Percentiles rank a stretch among this genome's conserved stretches.
These are phyloP conservation scores for Misopates orontium DNA, from an alignment of 257 asterid species.

Conservation along the genomic window DNA sequence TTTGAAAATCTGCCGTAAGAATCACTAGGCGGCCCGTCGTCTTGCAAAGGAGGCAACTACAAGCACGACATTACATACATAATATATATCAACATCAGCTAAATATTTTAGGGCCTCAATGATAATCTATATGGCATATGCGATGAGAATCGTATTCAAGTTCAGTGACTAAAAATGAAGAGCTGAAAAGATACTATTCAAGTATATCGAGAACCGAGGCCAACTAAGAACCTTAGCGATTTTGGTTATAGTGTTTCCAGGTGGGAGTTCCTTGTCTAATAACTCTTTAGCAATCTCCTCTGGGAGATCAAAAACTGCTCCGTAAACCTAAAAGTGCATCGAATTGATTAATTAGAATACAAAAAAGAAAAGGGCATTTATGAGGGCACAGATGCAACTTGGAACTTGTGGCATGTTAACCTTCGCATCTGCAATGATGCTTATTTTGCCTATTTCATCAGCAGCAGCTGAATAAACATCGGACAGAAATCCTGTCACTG, in stretches of 20 bases:
- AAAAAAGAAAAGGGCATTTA: slow-evolving; percentile 2
- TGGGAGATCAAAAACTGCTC: slow-evolving; percentile 95
- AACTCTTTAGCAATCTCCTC: slow-evolving; percentile 91
- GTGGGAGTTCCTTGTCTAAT: slow-evolving; percentile 67
- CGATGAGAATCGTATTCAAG: background rate
- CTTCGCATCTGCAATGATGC: slow-evolving; percentile 65
- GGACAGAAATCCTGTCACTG: slow-evolving; percentile 83
- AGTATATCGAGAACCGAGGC: background rate
- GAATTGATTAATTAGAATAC: slow-evolving; percentile 14
- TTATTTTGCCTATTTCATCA: slow-evolving; percentile 83
- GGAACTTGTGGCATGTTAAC: slow-evolving; percentile 35
- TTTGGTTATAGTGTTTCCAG: slow-evolving; percentile 83
- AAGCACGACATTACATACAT: slow-evolving; percentile 13
- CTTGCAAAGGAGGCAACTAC: slow-evolving; percentile 91
- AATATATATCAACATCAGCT: background rate
- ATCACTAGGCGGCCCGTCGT: slow-evolving; percentile 85
- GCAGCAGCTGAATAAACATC: slow-evolving; percentile 91
- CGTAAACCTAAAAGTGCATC: slow-evolving; percentile 57
- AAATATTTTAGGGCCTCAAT: background rate
- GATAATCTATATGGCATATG: background rate
- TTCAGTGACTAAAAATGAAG: too few species aligned
- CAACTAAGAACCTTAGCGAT: slow-evolving; percentile 54
- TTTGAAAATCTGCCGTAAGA: slow-evolving; percentile 79
- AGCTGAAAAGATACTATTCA: too few species aligned
- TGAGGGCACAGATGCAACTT: slow-evolving; percentile 8